phyloP scores from a whole-genome alignment of 768 basidiomycete genomes.

The Mrakia frigida region DNA sequence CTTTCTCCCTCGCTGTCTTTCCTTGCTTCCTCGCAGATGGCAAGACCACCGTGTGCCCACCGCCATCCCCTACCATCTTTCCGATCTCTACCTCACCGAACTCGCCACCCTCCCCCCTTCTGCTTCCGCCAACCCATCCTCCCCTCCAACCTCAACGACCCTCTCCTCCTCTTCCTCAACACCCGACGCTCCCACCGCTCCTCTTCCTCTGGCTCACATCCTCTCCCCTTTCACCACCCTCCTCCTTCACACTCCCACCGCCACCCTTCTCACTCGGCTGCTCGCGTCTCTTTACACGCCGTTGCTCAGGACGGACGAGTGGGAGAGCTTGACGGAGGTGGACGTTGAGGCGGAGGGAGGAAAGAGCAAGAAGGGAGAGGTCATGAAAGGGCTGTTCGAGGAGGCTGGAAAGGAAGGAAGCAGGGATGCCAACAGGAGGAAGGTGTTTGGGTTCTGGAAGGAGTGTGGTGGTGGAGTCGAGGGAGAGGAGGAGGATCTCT shows the following conservation, averaged over 20 bases:
- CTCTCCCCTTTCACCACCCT: conserved; percentile 67
- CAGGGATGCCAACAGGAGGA: conserved; percentile 70
- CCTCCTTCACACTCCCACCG: conserved; percentile 62
- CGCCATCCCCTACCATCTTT: conserved; percentile 75
- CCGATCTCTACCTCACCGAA: conserved; percentile 86
- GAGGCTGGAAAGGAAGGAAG: conserved; percentile 69
- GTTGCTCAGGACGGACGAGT: conserved; percentile 48
- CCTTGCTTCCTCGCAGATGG: conserved; percentile 49
- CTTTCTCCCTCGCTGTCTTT: conserved; percentile 1
- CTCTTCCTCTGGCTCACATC: conserved; percentile 55
- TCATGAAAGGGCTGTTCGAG: conserved; percentile 65
- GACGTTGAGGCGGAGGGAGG: no score
- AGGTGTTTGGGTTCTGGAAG: conserved; percentile 77
- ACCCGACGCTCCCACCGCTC: conserved; percentile 35
- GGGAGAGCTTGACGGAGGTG: conserved; percentile 11
- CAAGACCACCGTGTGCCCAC: conserved; percentile 67
- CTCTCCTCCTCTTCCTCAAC: conserved; percentile 5
- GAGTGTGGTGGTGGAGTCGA: conserved; percentile 46
- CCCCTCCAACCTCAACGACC: conserved; percentile 4
- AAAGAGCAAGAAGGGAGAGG: conserved; percentile 49
- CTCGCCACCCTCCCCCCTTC: conserved; percentile 54
- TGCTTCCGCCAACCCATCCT: neutral
- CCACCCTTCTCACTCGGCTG: conserved; percentile 66
- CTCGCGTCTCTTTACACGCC: conserved; percentile 65
- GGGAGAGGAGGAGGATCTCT: conserved; percentile 16